Evolutionary conservation across 1,284 basidiomycete genomes (phyloP).

Genomic region (Peniophora sp.): DNA sequence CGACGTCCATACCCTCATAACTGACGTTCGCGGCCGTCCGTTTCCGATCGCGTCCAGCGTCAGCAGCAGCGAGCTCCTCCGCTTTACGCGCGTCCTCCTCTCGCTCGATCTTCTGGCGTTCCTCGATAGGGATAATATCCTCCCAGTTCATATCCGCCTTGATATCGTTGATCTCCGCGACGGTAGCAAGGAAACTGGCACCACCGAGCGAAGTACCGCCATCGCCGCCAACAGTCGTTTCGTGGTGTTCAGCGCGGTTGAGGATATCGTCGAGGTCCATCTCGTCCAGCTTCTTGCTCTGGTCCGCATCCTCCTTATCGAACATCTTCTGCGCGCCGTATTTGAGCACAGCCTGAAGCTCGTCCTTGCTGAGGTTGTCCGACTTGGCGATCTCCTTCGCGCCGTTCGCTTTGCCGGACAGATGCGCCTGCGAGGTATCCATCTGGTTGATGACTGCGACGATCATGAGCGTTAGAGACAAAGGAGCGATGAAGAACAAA

Average conservation of each 20-base stretch:
- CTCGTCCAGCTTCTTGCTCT: slow-evolving; percentile 95
- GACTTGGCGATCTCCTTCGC: slow-evolving; percentile 71
- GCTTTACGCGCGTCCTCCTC: slow-evolving; percentile 73
- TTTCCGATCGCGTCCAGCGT: slow-evolving; percentile 66
- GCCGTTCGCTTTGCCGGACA: slow-evolving; percentile 67
- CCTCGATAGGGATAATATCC: slow-evolving; percentile 95
- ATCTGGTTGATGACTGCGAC: slow-evolving; percentile 94
- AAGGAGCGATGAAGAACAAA: neutral
- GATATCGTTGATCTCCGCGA: slow-evolving; percentile 95
- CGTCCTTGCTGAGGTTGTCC: slow-evolving; percentile 93
- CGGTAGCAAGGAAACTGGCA: slow-evolving; percentile 92
- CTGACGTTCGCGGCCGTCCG: slow-evolving; percentile 81
- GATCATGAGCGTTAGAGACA: neutral
- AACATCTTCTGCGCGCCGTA: slow-evolving; percentile 99
- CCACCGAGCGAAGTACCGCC: slow-evolving; percentile 87
- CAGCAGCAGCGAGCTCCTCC: slow-evolving; percentile 58
- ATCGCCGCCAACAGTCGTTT: slow-evolving; percentile 79
- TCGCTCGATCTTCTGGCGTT: slow-evolving; percentile 79
- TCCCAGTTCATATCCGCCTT: slow-evolving; percentile 99
- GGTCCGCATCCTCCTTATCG: slow-evolving; percentile 90
- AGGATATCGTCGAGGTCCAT: slow-evolving; percentile 99
- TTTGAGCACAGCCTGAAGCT: slow-evolving; percentile 97
- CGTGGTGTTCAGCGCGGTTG: slow-evolving; percentile 94
- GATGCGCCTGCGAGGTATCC: slow-evolving; percentile 97
- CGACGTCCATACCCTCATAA: slow-evolving; percentile 88